Evolutionary conservation across 2,329 filamentous ascomycete species (phyloP).

Genomic region (Emmonsia crescens): DNA sequence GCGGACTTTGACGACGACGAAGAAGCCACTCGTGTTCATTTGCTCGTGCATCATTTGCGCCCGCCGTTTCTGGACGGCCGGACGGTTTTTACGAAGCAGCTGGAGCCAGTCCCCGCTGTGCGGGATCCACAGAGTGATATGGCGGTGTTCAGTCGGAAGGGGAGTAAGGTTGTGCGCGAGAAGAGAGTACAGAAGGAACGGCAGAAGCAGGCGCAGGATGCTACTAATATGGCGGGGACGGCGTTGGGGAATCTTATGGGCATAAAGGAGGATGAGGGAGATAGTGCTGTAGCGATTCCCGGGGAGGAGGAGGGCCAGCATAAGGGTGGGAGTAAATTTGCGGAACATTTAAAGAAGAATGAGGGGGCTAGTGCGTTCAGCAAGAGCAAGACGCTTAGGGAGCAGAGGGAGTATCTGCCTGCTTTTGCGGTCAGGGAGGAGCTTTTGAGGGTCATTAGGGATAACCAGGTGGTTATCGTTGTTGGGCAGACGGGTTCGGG

Average conservation of each 20-base stretch:
- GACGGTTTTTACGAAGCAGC: constrained; percentile 92
- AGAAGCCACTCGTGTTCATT: constrained; percentile 76
- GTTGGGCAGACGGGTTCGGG: constrained; percentile 96
- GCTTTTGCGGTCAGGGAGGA: constrained; percentile 96
- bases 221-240: constrained; percentile 85
- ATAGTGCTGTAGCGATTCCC: constrained; percentile 70
- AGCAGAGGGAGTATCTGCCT: constrained; percentile 86
- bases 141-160: constrained; percentile 95
- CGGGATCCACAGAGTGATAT: constrained; percentile 93
- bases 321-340: constrained; percentile 66
- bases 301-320: constrained; percentile 49
- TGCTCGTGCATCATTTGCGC: constrained; percentile 84
- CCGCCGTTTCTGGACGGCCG: constrained; percentile 92
- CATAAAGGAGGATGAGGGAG: constrained; percentile 76
- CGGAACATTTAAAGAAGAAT: constrained; percentile 76
- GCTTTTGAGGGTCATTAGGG: constrained; percentile 76
- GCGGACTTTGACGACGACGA: constrained; percentile 75
- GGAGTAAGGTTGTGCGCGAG: constrained; percentile 85
- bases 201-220: constrained; percentile 87
- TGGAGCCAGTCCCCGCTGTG: constrained; percentile 89
- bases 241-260: constrained; percentile 91
- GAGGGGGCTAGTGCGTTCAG: constrained; percentile 86
- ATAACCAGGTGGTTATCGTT: constrained; percentile 95
- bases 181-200: constrained; percentile 84
- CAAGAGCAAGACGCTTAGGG: constrained; percentile 75